Conservation (phyloP, 1,284 basidiomycete species). For the Sphagnurus paluster region DNA sequence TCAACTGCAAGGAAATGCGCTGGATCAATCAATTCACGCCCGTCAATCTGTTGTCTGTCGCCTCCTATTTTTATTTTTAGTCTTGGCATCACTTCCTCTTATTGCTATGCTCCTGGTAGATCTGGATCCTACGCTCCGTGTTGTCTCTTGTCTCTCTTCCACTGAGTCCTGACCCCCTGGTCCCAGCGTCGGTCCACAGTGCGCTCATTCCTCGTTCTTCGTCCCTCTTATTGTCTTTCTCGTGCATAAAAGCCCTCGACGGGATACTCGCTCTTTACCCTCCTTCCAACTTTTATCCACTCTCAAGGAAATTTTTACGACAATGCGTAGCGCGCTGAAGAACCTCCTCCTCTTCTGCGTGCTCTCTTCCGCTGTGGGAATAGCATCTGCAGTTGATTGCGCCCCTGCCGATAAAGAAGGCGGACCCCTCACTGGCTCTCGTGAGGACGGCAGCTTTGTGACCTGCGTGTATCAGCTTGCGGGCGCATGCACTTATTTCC, state of each 20-base stretch:
- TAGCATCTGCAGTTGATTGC: constrained; percentile 13
- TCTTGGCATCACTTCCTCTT: constrained; percentile 1
- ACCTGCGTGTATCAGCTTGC: constrained; percentile 17
- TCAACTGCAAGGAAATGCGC: no score
- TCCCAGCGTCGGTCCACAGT: constrained; percentile 8
- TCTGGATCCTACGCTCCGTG: background rate
- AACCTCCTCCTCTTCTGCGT: constrained; percentile 8
- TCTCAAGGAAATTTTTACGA: background rate
- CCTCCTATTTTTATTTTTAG: constrained; percentile 2
- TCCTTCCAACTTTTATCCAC: background rate
- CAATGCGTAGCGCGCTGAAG: constrained; percentile 4
- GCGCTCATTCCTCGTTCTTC: constrained; percentile 1
- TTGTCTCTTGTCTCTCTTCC: background rate
- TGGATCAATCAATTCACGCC: no score
- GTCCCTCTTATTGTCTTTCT: background rate
- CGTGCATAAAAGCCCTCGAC: constrained; percentile 7
- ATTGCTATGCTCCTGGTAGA: background rate
- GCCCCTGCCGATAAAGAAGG: constrained; percentile 14
- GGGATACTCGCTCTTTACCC: background rate
- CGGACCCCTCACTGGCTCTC: constrained; percentile 10
- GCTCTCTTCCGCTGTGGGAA: background rate
- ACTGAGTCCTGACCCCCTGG: background rate
- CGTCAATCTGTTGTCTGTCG: no score
- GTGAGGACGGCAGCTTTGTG: constrained; percentile 7
- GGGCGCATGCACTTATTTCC: constrained; percentile 18